phyloP scores from a whole-genome alignment of 2,329 filamentous ascomycete genomes.

The Phoma herbarum region DNA sequence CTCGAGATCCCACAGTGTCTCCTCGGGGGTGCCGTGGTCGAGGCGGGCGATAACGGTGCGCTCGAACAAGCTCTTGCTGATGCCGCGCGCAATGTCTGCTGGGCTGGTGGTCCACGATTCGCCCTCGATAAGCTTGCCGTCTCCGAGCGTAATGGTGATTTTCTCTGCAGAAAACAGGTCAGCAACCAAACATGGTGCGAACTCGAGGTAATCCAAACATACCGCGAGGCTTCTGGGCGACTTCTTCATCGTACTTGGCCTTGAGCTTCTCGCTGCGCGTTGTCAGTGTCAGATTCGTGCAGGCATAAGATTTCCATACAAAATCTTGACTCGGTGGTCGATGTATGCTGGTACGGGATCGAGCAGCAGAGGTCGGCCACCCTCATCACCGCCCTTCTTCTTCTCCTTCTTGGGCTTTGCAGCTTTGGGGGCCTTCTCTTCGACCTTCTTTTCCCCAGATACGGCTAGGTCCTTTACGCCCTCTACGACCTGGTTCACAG shows the following conservation, averaged over 20 bases:
- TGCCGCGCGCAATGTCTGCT: conserved; percentile 76
- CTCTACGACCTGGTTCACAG: conserved; percentile 62
- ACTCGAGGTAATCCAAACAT: conserved; percentile 22
- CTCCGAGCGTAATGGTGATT: conserved; percentile 77
- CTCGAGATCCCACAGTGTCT: conserved; percentile 88
- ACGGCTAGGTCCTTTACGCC: conserved; percentile 69
- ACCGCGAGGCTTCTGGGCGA: conserved; percentile 71
- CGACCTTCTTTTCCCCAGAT: conserved; percentile 44
- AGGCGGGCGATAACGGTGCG: conserved; percentile 87
- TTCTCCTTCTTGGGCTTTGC: conserved; percentile 52
- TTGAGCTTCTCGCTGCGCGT: conserved; percentile 74
- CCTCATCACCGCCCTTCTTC: conserved; percentile 50
- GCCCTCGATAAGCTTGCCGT: conserved; percentile 75
- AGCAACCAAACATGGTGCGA: conserved; percentile 18
- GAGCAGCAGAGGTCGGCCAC: conserved; percentile 58
- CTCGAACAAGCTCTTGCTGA: conserved; percentile 85
- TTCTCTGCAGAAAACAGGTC: conserved; percentile 58
- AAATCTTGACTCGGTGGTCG: conserved; percentile 82
- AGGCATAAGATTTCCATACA: conserved; percentile 52
- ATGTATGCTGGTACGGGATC: conserved; percentile 75
- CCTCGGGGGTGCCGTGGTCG: conserved; percentile 77
- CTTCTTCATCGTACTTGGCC: conserved; percentile 80
- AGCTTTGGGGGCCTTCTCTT: conserved; percentile 35
- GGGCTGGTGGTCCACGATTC: conserved; percentile 94
- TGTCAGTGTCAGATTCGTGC: conserved; percentile 21